Percentiles rank a stretch among this genome's conserved stretches.
Evolutionary conservation across 2,329 filamentous ascomycete species (phyloP).

Genomic region (Alternaria hordeiaustralica): DNA sequence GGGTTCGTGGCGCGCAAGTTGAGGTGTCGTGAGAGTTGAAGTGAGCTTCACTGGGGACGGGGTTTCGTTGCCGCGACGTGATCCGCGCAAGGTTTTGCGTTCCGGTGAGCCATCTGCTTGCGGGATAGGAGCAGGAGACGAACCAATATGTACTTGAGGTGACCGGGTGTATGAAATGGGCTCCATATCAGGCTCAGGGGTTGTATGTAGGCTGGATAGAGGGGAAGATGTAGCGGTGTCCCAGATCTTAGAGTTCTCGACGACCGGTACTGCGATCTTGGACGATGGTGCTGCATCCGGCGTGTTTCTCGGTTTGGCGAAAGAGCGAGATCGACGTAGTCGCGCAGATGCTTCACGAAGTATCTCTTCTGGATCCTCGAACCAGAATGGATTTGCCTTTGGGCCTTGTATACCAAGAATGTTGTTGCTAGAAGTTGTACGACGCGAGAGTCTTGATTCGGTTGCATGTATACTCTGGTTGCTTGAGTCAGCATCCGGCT

Average conservation of each 20-base stretch:
- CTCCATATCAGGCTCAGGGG: constrained; percentile 8
- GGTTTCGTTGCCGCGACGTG: not conserved
- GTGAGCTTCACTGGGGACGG: not conserved
- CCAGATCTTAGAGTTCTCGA: not conserved
- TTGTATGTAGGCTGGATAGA: constrained; percentile 22
- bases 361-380: constrained; percentile 32
- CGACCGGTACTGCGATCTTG: not conserved
- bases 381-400: constrained; percentile 22
- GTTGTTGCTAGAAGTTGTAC: constrained; percentile 1
- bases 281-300: not conserved
- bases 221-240: constrained; percentile 12
- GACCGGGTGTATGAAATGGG: not conserved
- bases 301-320: constrained; percentile 7
- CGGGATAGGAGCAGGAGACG: not conserved
- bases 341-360: constrained; percentile 19
- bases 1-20: not conserved
- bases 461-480: not conserved
- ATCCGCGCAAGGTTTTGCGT: not conserved
- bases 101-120: constrained; percentile 18
- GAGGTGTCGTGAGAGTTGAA: not conserved
- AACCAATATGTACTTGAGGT: not conserved
- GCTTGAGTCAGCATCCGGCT: not conserved
- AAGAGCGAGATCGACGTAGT: constrained; percentile 11
- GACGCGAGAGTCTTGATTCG: not conserved
- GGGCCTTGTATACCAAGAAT: constrained; percentile 25